These are phyloP conservation scores for Phytopythium vexans DNA, from an alignment of 352 stramenopile species.

Conservation along the genomic window DNA sequence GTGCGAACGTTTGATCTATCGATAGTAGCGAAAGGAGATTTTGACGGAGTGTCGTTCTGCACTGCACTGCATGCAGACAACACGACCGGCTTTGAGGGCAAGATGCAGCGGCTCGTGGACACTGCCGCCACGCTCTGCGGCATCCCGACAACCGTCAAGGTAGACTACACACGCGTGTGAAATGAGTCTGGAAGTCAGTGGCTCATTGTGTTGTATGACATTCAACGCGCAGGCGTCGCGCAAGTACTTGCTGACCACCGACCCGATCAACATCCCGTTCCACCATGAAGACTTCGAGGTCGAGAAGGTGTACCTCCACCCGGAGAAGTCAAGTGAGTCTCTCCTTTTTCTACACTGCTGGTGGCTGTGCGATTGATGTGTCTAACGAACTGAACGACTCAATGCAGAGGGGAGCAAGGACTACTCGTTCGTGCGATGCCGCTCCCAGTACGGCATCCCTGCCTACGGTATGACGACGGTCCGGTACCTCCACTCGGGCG, in stretches of 20 bases:
- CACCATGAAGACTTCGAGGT: constrained; percentile 86
- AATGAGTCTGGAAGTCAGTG: background rate
- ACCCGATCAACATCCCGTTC: constrained; percentile 57
- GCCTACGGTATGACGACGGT: constrained; percentile 87
- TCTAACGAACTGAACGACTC: constrained; percentile 3
- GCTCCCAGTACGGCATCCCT: constrained; percentile 80
- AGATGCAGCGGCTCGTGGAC: constrained; percentile 86
- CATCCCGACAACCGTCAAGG: constrained; percentile 73
- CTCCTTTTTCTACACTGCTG: background rate
- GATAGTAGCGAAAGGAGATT: no score
- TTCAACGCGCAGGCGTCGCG: constrained; percentile 31
- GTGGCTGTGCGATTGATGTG: background rate
- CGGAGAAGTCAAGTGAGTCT: constrained; percentile 48
- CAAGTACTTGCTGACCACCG: constrained; percentile 68
- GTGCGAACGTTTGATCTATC: constrained; percentile 17
- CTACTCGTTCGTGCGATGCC: constrained; percentile 84
- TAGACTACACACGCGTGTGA: background rate
- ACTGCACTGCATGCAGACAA: constrained; percentile 48
- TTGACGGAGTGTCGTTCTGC: no score
- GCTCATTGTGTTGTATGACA: background rate
- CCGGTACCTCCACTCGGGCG: constrained; percentile 69
- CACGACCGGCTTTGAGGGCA: constrained; percentile 77
- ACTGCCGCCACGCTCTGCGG: constrained; percentile 68
- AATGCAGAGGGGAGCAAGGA: constrained; percentile 70
- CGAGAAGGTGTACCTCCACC: constrained; percentile 83